Evolutionary conservation across 179 eudicot species (phyloP), one percentile per base, ranked within the genome.

Genomic region (Spergularia azorica): DNA sequence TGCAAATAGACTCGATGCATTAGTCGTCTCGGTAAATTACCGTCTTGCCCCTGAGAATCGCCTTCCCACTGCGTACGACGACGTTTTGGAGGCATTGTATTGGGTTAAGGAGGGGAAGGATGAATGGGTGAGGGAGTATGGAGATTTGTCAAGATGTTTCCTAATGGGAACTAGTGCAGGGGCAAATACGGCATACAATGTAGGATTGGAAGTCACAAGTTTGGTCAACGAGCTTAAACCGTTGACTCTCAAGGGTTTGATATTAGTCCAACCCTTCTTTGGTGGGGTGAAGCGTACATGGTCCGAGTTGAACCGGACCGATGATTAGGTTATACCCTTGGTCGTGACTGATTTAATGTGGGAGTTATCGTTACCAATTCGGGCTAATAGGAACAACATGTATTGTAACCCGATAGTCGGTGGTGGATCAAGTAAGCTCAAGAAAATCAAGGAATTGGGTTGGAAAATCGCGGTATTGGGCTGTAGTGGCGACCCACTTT

Each of bases 41-140:
- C 83, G 89, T 1, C 90, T 81, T 1, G 87, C 89, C 4, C 93
- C 90, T 0, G 93, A 89, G 38, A 78, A 84, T 26, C 83, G 89
- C 39, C 85, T 89, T 3, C 93, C 93, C 0, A 88, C 88, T 0
- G 86, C 89, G 0, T 87, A 86, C 70, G 88, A 89, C 43, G 93
- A 89, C 57, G 78, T 79, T 50, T 63, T 81, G 75, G 90, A 89
- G 20, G 84, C 84, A 0, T 70, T 87, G 77, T 64, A 79, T 68
- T 87, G 89, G 88, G 74, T 87, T 4, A 80, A 72, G 39, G 66
- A 76, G 16, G 52, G 63, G 32, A 62, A 63, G 0, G 89, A 88
- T n/a, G 76, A 81, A 14, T 90, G 91, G 94, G 12, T 90, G 1
- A 46, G 63, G 2, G 39, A 77, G 0, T 84, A 72, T 51, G 89